phyloP scores from a whole-genome alignment of 2,329 filamentous ascomycete genomes.

The Blumeriella jaapii region DNA sequence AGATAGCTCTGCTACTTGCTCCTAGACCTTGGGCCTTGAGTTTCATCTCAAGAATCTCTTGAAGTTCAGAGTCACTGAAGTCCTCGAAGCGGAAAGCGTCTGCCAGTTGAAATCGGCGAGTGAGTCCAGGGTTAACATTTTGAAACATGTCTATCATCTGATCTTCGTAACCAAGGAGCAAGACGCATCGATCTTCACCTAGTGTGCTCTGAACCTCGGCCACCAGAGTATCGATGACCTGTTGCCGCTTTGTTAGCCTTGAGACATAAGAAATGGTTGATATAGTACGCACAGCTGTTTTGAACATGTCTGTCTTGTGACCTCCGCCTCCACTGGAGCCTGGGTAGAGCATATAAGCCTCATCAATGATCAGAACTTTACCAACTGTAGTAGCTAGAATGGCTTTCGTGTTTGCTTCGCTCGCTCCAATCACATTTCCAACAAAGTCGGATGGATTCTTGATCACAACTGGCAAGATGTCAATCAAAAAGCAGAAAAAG shows the following conservation, averaged over 20 bases:
- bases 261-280: neutral
- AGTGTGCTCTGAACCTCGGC: conserved; percentile 59
- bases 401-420: conserved; percentile 59
- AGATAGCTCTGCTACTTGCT: conserved; percentile 39
- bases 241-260: no score
- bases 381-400: conserved; percentile 56
- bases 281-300: conserved; percentile 1
- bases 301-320: conserved; percentile 4
- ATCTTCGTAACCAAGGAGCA: conserved; percentile 59
- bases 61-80: conserved; percentile 47
- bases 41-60: conserved; percentile 50
- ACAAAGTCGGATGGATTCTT: conserved; percentile 70
- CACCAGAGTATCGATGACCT: conserved; percentile 61
- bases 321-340: conserved; percentile 4
- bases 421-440: conserved; percentile 49
- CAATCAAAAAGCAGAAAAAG: neutral
- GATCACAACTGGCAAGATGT: conserved; percentile 40
- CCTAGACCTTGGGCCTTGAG: conserved; percentile 42
- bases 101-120: conserved; percentile 51
- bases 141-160: conserved; percentile 63
- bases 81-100: conserved; percentile 59
- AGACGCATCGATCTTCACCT: conserved; percentile 61
- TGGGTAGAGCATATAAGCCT: conserved; percentile 57
- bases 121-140: conserved; percentile 61
- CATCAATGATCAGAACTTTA: conserved; percentile 71